Evolutionary conservation across 2,329 filamentous ascomycete genomes (phyloP).

Genomic region (Calonectria multiphialidica): DNA sequence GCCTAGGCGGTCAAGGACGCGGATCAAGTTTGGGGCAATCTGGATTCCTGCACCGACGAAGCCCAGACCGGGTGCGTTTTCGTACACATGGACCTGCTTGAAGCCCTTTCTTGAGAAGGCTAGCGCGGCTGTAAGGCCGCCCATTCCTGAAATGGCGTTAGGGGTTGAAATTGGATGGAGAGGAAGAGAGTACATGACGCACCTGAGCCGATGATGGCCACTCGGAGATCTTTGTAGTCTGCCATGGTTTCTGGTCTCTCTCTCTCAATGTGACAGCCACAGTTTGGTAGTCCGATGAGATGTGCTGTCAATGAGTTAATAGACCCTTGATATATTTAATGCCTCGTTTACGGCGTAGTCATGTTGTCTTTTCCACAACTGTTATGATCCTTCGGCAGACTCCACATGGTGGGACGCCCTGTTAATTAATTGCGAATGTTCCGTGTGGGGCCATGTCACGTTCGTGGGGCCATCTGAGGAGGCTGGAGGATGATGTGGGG

Average conservation of each 20-base stretch:
- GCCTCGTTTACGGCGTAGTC: slow-evolving; percentile 7
- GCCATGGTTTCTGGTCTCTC: neutral
- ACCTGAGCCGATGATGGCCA: slow-evolving; percentile 3
- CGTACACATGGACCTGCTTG: slow-evolving; percentile 27
- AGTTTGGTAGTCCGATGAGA: neutral
- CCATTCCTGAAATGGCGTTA: slow-evolving; percentile 21
- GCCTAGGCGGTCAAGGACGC: slow-evolving; percentile 22
- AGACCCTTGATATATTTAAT: neutral
- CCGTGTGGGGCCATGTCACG: neutral
- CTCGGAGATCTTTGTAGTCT: neutral
- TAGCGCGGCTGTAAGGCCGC: slow-evolving; percentile 25
- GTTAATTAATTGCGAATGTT: neutral
- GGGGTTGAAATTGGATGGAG: neutral
- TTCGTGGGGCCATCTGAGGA: neutral
- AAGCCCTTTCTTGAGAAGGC: slow-evolving; percentile 31
- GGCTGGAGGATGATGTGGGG: neutral
- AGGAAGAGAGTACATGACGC: no score
- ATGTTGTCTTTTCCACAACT: neutral
- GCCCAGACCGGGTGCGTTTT: slow-evolving; percentile 25
- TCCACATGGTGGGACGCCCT: neutral
- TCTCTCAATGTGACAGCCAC: neutral
- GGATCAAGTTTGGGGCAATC: slow-evolving; percentile 30
- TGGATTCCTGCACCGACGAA: slow-evolving; percentile 33
- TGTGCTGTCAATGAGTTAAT: neutral
- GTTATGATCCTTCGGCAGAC: neutral